Base-by-base conservation (phyloP, 2,329 filamentous ascomycete species). In the Plectosphaerella plurivora region DNA sequence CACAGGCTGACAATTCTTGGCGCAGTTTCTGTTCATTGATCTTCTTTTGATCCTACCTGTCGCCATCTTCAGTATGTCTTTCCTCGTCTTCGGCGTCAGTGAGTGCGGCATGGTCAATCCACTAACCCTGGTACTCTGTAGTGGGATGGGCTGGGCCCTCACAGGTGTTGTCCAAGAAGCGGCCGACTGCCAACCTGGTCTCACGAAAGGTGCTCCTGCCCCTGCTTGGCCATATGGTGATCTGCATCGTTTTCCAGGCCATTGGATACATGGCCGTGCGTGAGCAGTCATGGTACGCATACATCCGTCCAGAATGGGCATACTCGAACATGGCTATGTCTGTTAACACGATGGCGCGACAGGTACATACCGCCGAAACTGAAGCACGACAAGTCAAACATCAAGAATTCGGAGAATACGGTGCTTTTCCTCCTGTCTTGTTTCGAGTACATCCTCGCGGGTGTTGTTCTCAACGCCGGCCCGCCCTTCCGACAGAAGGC, bases 111-210 rank as follows among this genome's bases (percentile, higher is more conserved):
- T 20, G n/a, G n/a, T 8, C 20, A 9, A 22, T 33, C 33, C 9
- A n/a, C 44, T 53, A 16, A 53, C 36, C 11, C 4, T 16, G 11
- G 20, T 5, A 6, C 20, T 51, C 20, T 50, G 47, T 50, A 85
- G 82, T 99, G 94, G 92, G 94, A 60, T 97, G 95, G 94, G 91
- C 89, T 22, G 91, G 89, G 6, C 88, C 95, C 1, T 91, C 87
- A 63, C 84, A 85, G 3, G 76, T 80, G 37, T 81, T 99, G 14
- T 88, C 84, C 60, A 83, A 81, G 53, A 99, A 97, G 69, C 81
- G 91, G 36, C 94, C 94, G 4, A 97, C 91, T 0, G 92, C 94
- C 15, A 89, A 93, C 61, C 81, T 99, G 5, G 93, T 99, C 1
- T 95, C 89, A 2, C 82, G 91, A 51, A 99, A 99, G 68, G 90